Evolutionary conservation across 1,284 basidiomycete species (phyloP).

Genomic region (Sutorius eximius): DNA sequence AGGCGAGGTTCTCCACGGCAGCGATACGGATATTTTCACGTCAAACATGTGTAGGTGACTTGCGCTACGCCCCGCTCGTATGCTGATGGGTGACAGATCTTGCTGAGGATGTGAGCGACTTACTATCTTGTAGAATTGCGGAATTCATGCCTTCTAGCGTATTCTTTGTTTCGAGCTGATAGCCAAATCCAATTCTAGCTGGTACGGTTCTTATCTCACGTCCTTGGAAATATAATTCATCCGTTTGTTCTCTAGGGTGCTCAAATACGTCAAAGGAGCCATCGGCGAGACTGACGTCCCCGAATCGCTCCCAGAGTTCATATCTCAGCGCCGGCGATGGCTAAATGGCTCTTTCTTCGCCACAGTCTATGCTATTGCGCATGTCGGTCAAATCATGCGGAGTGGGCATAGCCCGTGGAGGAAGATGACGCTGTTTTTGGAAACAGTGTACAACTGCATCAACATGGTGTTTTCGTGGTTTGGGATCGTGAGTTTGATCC

Average conservation of each 20-base stretch:
- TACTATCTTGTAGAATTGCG: not conserved
- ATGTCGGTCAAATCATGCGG: slow-evolving; percentile 80
- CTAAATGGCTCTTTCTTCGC: slow-evolving; percentile 96
- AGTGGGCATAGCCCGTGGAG: slow-evolving; percentile 83
- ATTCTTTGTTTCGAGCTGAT: slow-evolving; percentile 97
- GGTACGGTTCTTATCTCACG: slow-evolving; percentile 44
- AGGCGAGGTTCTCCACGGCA: slow-evolving; percentile 88
- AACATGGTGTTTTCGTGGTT: slow-evolving; percentile 95
- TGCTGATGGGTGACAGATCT: slow-evolving; percentile 52
- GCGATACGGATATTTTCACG: slow-evolving; percentile 93
- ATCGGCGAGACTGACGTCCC: slow-evolving; percentile 98
- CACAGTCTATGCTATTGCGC: slow-evolving; percentile 80
- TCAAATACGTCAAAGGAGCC: slow-evolving; percentile 95
- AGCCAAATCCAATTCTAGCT: slow-evolving; percentile 85
- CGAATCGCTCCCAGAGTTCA: slow-evolving; percentile 92
- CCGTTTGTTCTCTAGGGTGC: slow-evolving; percentile 55
- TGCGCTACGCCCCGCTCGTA: not conserved
- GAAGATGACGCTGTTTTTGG: slow-evolving; percentile 74
- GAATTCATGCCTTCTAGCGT: slow-evolving; percentile 44
- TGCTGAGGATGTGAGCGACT: slow-evolving; percentile 71
- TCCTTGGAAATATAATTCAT: not conserved
- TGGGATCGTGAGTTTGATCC: slow-evolving; percentile 60
- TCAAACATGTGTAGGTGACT: slow-evolving; percentile 80
- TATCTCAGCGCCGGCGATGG: slow-evolving; percentile 90
- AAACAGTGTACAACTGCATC: slow-evolving; percentile 86